Conservation (phyloP, 139 green algal species). For the Ostreobium quekettii region DNA sequence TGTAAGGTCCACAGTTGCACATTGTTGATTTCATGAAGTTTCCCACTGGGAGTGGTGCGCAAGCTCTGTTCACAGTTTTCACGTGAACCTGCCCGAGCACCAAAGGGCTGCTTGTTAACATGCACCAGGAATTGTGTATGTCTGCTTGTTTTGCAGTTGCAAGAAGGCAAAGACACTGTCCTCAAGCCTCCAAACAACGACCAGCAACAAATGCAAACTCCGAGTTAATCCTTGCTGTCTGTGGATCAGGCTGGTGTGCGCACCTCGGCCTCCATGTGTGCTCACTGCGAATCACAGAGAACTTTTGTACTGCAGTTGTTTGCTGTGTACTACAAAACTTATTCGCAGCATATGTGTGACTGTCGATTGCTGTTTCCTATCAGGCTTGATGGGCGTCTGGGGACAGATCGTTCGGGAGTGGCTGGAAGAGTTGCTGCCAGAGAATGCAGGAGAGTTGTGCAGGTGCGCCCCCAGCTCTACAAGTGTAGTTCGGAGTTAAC, state of each 20-base stretch:
- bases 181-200: too few relatives aligned
- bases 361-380: neutral
- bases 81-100: too few relatives aligned
- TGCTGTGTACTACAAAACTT: neutral
- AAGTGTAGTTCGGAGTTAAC: too few relatives aligned
- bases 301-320: neutral
- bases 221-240: neutral
- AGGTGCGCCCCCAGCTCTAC: too few relatives aligned
- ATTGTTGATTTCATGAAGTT: too few relatives aligned
- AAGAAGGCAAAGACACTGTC: too few relatives aligned
- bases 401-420: conserved; percentile 8
- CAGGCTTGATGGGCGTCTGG: conserved; percentile 16
- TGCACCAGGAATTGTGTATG: too few relatives aligned
- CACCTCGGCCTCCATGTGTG: neutral
- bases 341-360: neutral
- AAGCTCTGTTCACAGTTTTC: too few relatives aligned
- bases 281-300: neutral
- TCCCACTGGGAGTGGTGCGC: too few relatives aligned
- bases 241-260: neutral
- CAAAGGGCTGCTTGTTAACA: too few relatives aligned
- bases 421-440: conserved; percentile 21
- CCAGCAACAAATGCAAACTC: neutral
- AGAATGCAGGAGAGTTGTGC: conserved; percentile 13
- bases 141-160: too few relatives aligned
- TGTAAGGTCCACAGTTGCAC: too few relatives aligned